Evolutionary conservation across 441 rosid species (phyloP), one percentile per base, ranked within the genome.

Genomic region (Manihot esculenta): DNA sequence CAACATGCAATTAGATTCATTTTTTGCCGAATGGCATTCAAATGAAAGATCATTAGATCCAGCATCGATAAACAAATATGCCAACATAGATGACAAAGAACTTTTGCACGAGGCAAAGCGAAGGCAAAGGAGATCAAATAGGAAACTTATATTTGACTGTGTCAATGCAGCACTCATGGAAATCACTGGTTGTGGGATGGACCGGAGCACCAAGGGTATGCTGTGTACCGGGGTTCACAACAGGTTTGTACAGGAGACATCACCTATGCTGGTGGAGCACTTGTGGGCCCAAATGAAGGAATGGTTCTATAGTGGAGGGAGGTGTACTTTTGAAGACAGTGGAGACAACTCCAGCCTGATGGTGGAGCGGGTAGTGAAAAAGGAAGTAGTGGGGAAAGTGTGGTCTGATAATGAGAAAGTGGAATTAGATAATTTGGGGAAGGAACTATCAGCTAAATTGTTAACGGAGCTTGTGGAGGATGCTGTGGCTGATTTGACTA

Each of bases 1-100:
- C 42, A 74, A 84, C 59, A 47, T 66, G 71, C 81, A 55, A 50
- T 63, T 71, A 5, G 79, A 78, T 67, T 68, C 88, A 47, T 66
- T 75, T 70, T 62, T 74, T 63, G 71, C 78, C 27, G 78, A 76
- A 73, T 88, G 97, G 97, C 89, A 91, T 81, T 93, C 97, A 45
- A 85, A 85, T 10, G 85, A 88, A 45, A 84, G 84, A 72, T 97
- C 97, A 6, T 73, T 95, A 62, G 95, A 93, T 57, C 97, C 95
- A 24, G 74, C 77, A 50, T 30, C 88, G 75, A 81, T 87, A 80
- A 87, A 86, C 69, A 86, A 78, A 69, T 80, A 78, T 68, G 79
- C 83, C 41, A 77, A 82, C 72, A 50, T 20, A 60, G 79, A 81
- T n/a, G 84, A 86, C 56, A 82, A 85, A 81, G 85, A 84, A 59